These are phyloP conservation scores for Akanthomyces muscarius DNA, from an alignment of 2,329 filamentous ascomycete species.

Conservation along the genomic window DNA sequence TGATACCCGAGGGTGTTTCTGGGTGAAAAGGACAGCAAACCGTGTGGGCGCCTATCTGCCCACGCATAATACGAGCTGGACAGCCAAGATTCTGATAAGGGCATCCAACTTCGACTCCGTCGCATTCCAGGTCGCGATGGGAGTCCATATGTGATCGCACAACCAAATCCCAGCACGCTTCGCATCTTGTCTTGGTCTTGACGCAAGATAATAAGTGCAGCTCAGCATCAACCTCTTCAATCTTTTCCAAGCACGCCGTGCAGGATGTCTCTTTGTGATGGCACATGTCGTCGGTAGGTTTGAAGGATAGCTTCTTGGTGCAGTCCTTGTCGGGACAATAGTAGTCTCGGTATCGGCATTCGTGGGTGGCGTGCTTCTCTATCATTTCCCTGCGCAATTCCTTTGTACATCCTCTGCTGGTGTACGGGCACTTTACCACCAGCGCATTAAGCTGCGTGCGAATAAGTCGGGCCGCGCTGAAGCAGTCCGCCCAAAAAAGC, in stretches of 20 bases:
- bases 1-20: constrained; percentile 47
- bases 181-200: constrained; percentile 46
- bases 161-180: constrained; percentile 44
- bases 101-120: constrained; percentile 49
- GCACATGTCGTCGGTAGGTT: constrained; percentile 49
- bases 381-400: constrained; percentile 51
- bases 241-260: constrained; percentile 47
- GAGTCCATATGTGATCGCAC: constrained; percentile 42
- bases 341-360: constrained; percentile 54
- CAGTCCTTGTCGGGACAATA: constrained; percentile 54
- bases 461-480: constrained; percentile 45
- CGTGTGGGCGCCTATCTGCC: constrained; percentile 43
- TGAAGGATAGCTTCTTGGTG: constrained; percentile 47
- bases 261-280: constrained; percentile 51
- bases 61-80: constrained; percentile 31
- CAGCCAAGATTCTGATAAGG: constrained; percentile 36
- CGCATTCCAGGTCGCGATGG: constrained; percentile 47
- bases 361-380: constrained; percentile 51
- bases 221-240: constrained; percentile 43
- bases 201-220: constrained; percentile 39
- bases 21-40: constrained; percentile 48
- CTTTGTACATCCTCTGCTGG: constrained; percentile 45
- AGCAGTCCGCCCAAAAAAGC: constrained; percentile 36
- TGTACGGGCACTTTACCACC: constrained; percentile 55
- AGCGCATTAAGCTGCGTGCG: constrained; percentile 59